These are phyloP conservation scores for Acidomyces sp. DNA, from an alignment of 495 filamentous ascomycete genomes.

Conservation along the genomic window DNA sequence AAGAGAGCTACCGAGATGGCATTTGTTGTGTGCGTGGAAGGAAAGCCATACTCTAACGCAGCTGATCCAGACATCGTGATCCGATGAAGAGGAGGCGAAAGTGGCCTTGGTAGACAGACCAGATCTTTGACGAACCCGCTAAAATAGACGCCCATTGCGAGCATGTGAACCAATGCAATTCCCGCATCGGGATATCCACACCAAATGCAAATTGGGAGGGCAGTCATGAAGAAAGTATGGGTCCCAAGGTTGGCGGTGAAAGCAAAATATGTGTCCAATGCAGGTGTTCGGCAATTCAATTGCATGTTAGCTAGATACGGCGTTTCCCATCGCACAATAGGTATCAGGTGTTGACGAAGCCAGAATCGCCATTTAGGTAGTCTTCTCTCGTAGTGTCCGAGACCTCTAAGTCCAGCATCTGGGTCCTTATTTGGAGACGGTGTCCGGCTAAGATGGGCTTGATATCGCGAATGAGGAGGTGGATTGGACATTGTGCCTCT, in stretches of 20 bases:
- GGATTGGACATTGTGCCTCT: conserved; percentile 1
- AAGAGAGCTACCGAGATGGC: conserved; percentile 90
- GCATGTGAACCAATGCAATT: conserved; percentile 52
- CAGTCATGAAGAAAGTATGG: conserved; percentile 96
- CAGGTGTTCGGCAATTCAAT: conserved; percentile 44
- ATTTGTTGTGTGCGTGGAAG: conserved; percentile 93
- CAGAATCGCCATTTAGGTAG: conserved; percentile 83
- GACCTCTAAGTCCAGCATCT: conserved; percentile 29
- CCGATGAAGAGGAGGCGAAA: conserved; percentile 83
- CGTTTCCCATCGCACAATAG: conserved; percentile 86
- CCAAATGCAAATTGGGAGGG: conserved; percentile 89
- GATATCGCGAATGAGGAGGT: not conserved
- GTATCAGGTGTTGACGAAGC: conserved; percentile 67
- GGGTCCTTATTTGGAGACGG: conserved; percentile 15
- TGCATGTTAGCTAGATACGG: conserved; percentile 83
- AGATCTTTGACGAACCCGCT: conserved; percentile 91
- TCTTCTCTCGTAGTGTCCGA: conserved; percentile 49
- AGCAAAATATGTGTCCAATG: conserved; percentile 89
- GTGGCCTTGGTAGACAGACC: conserved; percentile 81
- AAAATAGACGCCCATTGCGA: conserved; percentile 82
- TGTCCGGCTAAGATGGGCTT: conserved; percentile 12
- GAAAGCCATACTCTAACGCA: conserved; percentile 92
- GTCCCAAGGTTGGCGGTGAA: conserved; percentile 94
- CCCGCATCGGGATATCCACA: conserved; percentile 71
- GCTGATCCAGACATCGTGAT: conserved; percentile 96